Percentiles rank a stretch among this genome's conserved stretches.
These are phyloP conservation scores for Jimgerdemannia lactiflua DNA, from an alignment of 192 early-diverging fungal genomes.

Conservation along the genomic window DNA sequence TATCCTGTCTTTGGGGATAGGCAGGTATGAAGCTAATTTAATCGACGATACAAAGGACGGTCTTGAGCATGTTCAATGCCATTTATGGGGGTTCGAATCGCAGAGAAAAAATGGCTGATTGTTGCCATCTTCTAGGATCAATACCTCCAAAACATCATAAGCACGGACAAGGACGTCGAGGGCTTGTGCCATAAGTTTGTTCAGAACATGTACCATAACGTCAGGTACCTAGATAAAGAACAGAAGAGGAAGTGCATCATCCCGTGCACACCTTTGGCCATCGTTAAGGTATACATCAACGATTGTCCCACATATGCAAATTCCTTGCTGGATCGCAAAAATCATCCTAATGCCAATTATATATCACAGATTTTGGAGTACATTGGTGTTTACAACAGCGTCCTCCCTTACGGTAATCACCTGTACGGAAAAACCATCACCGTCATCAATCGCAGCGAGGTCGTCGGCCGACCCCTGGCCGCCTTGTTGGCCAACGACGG, in stretches of 20 bases:
- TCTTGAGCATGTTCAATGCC: too few relatives aligned
- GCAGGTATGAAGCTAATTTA: conserved; percentile 47
- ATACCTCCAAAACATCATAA: conserved; percentile 91
- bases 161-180: conserved; percentile 92
- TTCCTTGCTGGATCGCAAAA: neutral
- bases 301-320: neutral
- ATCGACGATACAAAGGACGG: too few relatives aligned
- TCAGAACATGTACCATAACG: conserved; percentile 97
- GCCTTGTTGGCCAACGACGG: conserved; percentile 98
- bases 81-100: too few relatives aligned
- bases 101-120: neutral
- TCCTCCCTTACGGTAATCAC: conserved; percentile 90
- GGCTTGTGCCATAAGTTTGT: conserved; percentile 93
- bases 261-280: conserved; percentile 97
- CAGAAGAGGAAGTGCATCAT: conserved; percentile 93
- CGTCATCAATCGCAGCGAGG: conserved; percentile 94
- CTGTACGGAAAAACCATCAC: conserved; percentile 92
- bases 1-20: conserved; percentile 96
- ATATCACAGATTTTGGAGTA: conserved; percentile 78
- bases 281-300: conserved; percentile 74
- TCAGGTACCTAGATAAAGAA: conserved; percentile 80
- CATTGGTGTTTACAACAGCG: conserved; percentile 89
- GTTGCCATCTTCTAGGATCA: conserved; percentile 58
- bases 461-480: conserved; percentile 96
- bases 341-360: neutral